Evolutionary conservation across 176 grass and related monocot genomes (phyloP).

Genomic region (Musa troglodytarum): DNA sequence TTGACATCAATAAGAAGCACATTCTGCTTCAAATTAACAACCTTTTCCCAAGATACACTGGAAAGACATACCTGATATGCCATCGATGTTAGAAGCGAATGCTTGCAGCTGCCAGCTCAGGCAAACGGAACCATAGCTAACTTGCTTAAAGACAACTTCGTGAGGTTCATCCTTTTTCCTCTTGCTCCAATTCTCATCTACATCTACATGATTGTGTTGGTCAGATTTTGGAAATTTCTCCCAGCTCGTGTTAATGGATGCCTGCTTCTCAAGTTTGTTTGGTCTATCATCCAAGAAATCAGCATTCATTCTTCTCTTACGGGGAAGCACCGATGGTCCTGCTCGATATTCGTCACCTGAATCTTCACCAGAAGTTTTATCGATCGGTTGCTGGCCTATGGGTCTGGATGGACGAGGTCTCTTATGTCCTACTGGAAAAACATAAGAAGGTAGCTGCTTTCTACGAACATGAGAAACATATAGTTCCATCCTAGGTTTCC

Average conservation of each 20-base stretch:
- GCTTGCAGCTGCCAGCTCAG: too few relatives aligned
- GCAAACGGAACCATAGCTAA: too few relatives aligned
- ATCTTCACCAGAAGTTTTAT: conserved; percentile 38
- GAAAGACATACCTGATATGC: not conserved
- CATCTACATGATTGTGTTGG: not conserved
- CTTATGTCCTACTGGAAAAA: conserved; percentile 81
- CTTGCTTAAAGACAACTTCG: too few relatives aligned
- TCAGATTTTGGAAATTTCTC: conserved; percentile 22
- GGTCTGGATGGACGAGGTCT: conserved; percentile 38
- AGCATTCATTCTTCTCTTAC: conserved; percentile 9
- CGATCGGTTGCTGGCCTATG: conserved; percentile 31
- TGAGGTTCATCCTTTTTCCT: too few relatives aligned
- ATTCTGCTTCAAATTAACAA: not conserved
- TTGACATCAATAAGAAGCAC: not conserved
- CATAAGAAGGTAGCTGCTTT: conserved; percentile 76
- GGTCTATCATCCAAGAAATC: not conserved
- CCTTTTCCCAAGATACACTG: not conserved
- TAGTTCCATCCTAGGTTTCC: conserved; percentile 91
- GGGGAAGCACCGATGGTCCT: not conserved
- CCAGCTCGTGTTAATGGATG: not conserved
- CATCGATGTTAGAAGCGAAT: not conserved
- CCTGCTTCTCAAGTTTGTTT: conserved; percentile 9
- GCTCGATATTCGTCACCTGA: conserved; percentile 1
- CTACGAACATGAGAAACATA: conserved; percentile 91
- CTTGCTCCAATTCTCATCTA: too few relatives aligned